phyloP scores from a whole-genome alignment of 208 protist species.

The Tritrichomonas foetus region DNA sequence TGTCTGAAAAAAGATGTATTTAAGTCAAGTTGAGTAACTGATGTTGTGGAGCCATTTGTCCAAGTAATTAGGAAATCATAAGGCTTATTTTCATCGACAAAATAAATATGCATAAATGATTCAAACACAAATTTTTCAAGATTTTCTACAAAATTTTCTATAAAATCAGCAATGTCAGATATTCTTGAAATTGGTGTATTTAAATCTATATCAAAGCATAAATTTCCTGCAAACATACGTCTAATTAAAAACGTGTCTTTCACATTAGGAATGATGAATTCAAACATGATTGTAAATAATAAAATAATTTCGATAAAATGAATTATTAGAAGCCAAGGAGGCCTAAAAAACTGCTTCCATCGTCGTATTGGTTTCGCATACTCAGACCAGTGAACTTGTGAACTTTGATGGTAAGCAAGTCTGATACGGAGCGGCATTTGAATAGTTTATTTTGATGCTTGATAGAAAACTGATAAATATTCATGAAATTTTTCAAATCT shows the following conservation, averaged over 20 bases:
- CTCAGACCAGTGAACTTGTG: background rate
- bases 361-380: background rate
- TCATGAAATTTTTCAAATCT: background rate
- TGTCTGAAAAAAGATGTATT: background rate
- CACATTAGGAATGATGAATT: background rate
- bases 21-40: background rate
- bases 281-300: background rate
- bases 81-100: background rate
- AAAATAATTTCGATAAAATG: background rate
- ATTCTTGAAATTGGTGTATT: background rate
- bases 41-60: background rate
- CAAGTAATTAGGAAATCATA: background rate
- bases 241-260: background rate
- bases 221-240: background rate
- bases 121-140: background rate
- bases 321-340: background rate
- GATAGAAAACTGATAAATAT: background rate
- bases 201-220: background rate
- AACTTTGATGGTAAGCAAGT: background rate
- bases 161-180: background rate
- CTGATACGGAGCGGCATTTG: background rate
- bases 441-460: background rate
- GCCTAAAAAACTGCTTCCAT: background rate
- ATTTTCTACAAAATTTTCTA: background rate
- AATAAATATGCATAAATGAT: slow-evolving; percentile 12